Base-by-base conservation (phyloP, 495 filamentous ascomycete species). In the Emericellopsis terricola region DNA sequence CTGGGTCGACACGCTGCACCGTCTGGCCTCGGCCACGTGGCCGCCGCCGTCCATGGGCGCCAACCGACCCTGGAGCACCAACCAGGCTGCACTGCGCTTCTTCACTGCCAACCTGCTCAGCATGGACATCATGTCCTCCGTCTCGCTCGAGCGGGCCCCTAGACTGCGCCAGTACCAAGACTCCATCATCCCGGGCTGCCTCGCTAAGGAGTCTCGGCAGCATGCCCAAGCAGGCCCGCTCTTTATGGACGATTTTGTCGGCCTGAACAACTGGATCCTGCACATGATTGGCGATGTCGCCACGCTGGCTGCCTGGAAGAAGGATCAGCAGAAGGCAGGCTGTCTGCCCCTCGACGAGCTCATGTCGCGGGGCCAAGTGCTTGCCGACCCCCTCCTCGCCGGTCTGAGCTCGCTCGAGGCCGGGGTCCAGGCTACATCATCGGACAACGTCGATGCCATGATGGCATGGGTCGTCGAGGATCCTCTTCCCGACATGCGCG, bases 31-130 rank as follows among this genome's bases (percentile, higher is more conserved):
- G 9, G 37, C 46, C 6, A 33, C 43, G 13, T 47, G 13, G 20
- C 44, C 48, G 28, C 40, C 48, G 18, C 31, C 30, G 0, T 33
- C 37, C 13, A 42, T 46, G 7, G 33, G 41, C 9, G 35, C 34
- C 16, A 31, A 35, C 32, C 46, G 47, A 17, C 47, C 53, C n/a
- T 57, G 49, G 37, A 64, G 48, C 16, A 45, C 65, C 6, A 62
- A 67, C 29, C 64, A 70, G 41, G 57, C 65, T 0, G 60, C 60
- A 15, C 58, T 70, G 34, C 54, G 56, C 11, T 72, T 72, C 46
- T 67, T 52, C n/a, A 54, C 63, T 3, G 46, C 63, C 4, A 47
- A 63, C 21, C 43, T 69, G 18, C 43, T 69, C 10, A 47, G 63
- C 10, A 55, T 61, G 37, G 68, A 70, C 38, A 55, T 64, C 30